These are phyloP conservation scores for Blumeria graminis DNA, from an alignment of 2,329 filamentous ascomycete species.

Conservation along the genomic window DNA sequence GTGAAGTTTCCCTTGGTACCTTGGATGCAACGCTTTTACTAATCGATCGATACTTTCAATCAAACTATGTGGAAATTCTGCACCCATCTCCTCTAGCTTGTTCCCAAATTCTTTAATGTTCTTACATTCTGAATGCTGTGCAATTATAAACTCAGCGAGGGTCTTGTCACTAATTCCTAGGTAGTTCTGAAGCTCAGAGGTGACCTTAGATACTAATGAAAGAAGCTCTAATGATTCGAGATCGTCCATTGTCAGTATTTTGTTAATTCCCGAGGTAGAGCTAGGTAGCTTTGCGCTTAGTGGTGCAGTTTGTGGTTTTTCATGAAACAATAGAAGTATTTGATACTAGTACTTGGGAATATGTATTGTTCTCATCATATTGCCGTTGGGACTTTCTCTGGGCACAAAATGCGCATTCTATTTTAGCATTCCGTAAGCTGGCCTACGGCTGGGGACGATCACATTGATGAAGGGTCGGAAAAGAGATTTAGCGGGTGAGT, in stretches of 20 bases:
- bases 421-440: too few species aligned
- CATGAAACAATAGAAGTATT: too few species aligned
- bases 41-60: conserved; percentile 80
- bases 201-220: conserved; percentile 83
- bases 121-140: conserved; percentile 55
- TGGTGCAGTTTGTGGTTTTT: too few species aligned
- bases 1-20: conserved; percentile 38
- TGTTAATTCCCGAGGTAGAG: too few species aligned
- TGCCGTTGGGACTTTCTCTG: too few species aligned
- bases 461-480: too few species aligned
- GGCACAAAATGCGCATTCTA: too few species aligned
- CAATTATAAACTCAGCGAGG: conserved; percentile 87
- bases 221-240: conserved; percentile 76
- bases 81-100: conserved; percentile 51
- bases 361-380: too few species aligned
- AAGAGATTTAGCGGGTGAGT: too few species aligned
- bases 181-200: conserved; percentile 84
- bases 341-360: too few species aligned
- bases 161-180: conserved; percentile 82
- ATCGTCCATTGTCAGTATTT: conserved; percentile 24
- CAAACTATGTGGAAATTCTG: conserved; percentile 63
- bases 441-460: too few species aligned
- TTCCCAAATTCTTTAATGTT: conserved; percentile 50
- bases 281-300: too few species aligned
- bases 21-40: conserved; percentile 73